Evolutionary conservation across 495 filamentous ascomycete genomes (phyloP).

Genomic region (Penicillium mononematosum): DNA sequence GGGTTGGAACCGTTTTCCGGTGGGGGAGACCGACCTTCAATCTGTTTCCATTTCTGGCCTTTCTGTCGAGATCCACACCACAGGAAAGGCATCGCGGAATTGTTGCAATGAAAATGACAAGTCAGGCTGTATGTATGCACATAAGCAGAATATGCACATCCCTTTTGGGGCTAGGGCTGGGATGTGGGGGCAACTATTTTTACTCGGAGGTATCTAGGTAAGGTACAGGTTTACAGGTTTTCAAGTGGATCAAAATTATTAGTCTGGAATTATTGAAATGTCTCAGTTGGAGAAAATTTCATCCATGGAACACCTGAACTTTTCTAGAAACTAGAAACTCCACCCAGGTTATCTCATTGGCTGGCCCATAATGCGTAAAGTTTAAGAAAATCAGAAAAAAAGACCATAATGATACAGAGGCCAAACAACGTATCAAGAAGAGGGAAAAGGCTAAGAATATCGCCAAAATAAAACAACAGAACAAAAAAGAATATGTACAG

Average conservation of each 20-base stretch:
- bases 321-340: neutral
- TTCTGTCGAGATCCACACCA: slow-evolving; percentile 9
- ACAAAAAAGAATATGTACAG: neutral
- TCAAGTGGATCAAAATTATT: neutral
- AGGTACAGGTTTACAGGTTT: too few relatives aligned
- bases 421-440: neutral
- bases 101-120: neutral
- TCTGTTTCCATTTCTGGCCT: slow-evolving; percentile 6
- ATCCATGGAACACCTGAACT: neutral
- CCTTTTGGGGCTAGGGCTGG: neutral
- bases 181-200: slow-evolving; percentile 2
- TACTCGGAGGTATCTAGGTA: neutral
- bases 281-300: neutral
- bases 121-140: neutral
- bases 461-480: neutral
- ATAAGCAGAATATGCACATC: neutral
- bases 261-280: neutral
- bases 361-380: neutral
- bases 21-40: slow-evolving; percentile 1
- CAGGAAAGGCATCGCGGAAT: neutral
- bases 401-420: neutral
- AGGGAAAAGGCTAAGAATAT: neutral
- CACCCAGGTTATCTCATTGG: neutral
- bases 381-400: neutral
- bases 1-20: neutral